Percentiles rank a stretch among this genome's conserved stretches.
Evolutionary conservation across 768 basidiomycete species (phyloP).

Genomic region (Dentipellis sp.): DNA sequence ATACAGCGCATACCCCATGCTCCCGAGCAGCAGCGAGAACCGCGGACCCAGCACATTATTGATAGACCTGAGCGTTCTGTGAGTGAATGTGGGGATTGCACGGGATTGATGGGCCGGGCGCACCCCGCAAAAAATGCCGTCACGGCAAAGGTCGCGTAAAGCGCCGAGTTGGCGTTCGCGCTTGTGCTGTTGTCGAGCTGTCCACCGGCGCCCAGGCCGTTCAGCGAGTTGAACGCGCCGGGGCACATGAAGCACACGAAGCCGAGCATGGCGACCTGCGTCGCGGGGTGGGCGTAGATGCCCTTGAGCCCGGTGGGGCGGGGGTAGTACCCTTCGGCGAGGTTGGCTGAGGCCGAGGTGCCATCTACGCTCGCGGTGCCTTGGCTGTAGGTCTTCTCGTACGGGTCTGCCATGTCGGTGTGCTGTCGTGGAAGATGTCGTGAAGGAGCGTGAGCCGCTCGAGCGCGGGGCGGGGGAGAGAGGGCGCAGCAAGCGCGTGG

Average conservation of each 20-base stretch:
- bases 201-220: conserved; percentile 74
- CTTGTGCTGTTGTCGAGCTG: conserved; percentile 56
- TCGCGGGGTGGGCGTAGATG: conserved; percentile 48
- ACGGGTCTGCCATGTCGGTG: background rate
- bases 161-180: conserved; percentile 60
- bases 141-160: conserved; percentile 58
- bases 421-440: too few relatives aligned
- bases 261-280: conserved; percentile 58
- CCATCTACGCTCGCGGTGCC: background rate
- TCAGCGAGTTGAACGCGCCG: conserved; percentile 75
- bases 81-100: background rate
- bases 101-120: conserved; percentile 9
- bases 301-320: conserved; percentile 44
- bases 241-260: conserved; percentile 52
- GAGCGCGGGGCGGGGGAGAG: too few relatives aligned
- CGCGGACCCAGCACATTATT: conserved; percentile 78
- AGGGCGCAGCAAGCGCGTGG: too few relatives aligned
- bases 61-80: conserved; percentile 35
- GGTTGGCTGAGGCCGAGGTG: background rate
- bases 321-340: background rate
- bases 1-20: conserved; percentile 67
- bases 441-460: too few relatives aligned
- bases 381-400: background rate
- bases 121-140: conserved; percentile 66
- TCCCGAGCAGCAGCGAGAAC: conserved; percentile 65